These are phyloP conservation scores for Bryoglossum gracile DNA, from an alignment of 495 filamentous ascomycete species.

Conservation along the genomic window DNA sequence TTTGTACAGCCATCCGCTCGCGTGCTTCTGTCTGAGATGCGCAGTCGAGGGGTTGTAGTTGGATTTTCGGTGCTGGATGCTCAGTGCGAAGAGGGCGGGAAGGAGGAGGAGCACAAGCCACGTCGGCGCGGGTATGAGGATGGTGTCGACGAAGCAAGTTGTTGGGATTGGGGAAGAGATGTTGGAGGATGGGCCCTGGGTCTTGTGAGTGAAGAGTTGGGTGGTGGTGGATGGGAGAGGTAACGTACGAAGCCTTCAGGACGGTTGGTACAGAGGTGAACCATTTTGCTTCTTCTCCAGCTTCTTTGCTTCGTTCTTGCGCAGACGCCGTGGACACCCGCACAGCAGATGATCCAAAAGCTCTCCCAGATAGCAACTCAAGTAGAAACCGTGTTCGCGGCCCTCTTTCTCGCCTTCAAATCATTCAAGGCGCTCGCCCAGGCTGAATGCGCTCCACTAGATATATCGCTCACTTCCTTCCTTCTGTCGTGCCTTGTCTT, in stretches of 20 bases:
- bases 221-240: background rate
- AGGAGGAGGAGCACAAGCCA: conserved; percentile 26
- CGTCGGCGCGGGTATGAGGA: conserved; percentile 30
- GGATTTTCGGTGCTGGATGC: conserved; percentile 7
- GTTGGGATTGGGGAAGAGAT: conserved; percentile 30
- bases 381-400: too few species aligned
- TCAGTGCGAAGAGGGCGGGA: conserved; percentile 19
- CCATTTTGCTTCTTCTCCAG: conserved; percentile 2
- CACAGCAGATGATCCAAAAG: too few species aligned
- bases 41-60: conserved; percentile 15
- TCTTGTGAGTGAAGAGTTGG: background rate
- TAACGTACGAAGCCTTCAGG: conserved; percentile 31
- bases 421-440: too few species aligned
- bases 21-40: conserved; percentile 6
- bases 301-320: too few species aligned
- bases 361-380: too few species aligned
- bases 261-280: conserved; percentile 27
- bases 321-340: too few species aligned
- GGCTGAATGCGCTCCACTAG: too few species aligned
- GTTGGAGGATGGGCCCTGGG: conserved; percentile 29
- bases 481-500: too few species aligned
- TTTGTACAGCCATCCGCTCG: conserved; percentile 6
- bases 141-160: conserved; percentile 32
- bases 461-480: too few species aligned
- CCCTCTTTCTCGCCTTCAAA: too few species aligned